A percentile compares a stretch with the other conserved stretches of the same genome.
These are phyloP conservation scores for Mariannaea elegans DNA, from an alignment of 2,329 filamentous ascomycete genomes.

Conservation along the genomic window DNA sequence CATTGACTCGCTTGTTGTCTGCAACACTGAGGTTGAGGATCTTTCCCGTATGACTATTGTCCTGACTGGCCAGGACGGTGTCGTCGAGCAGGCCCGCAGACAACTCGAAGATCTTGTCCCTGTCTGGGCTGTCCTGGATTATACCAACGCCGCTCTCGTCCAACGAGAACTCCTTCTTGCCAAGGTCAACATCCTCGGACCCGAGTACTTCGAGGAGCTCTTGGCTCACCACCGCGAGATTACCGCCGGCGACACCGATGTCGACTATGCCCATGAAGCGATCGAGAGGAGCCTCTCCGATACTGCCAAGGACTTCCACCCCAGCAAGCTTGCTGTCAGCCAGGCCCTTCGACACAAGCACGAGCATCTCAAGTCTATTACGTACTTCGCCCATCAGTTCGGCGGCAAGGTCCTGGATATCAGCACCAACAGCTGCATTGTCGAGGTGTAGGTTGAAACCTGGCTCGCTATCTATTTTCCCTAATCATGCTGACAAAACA, in stretches of 20 bases:
- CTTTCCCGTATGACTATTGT: conserved; percentile 99
- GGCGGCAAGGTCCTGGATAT: conserved; percentile 98
- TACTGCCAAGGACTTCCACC: conserved; percentile 79
- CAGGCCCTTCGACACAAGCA: conserved; percentile 96
- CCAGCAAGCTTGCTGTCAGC: conserved; percentile 83
- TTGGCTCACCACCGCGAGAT: conserved; percentile 96
- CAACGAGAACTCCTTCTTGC: conserved; percentile 95
- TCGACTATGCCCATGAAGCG: conserved; percentile 55
- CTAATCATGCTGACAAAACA: conserved; percentile 34
- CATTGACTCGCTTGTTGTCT: conserved; percentile 97
- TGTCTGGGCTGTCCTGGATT: conserved; percentile 98
- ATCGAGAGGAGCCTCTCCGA: conserved; percentile 55
- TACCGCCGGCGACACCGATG: conserved; percentile 55
- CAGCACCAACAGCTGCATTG: conserved; percentile 97
- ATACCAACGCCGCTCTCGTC: conserved; percentile 90
- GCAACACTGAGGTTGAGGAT: conserved; percentile 96
- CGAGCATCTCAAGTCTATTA: conserved; percentile 95
- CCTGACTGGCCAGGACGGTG: conserved; percentile 92
- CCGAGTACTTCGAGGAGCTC: conserved; percentile 98
- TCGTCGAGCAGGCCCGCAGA: conserved; percentile 94
- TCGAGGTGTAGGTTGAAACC: conserved; percentile 79
- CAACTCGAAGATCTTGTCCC: conserved; percentile 97
- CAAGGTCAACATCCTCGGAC: conserved; percentile 95
- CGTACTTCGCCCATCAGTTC: conserved; percentile 96
- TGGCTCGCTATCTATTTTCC: neutral